Conservation (phyloP, 2,329 filamentous ascomycete species). For the Colletotrichum sansevieriae region DNA sequence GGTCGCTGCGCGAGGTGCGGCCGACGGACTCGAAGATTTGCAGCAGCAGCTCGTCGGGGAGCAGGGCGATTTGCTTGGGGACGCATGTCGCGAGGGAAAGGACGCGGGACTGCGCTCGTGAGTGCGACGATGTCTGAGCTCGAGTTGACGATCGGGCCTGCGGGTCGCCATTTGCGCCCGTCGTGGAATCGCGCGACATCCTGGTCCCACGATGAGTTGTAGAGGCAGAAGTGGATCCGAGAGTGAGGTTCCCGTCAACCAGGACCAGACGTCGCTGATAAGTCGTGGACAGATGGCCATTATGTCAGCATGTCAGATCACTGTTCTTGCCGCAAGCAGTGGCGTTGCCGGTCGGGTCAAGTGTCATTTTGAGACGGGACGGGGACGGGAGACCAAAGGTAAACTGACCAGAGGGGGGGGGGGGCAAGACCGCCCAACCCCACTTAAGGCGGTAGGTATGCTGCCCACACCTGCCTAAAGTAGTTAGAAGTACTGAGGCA, state of each 20-base stretch:
- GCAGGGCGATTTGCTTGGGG: slow-evolving; percentile 44
- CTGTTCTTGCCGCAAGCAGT: neutral
- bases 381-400: no score
- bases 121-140: slow-evolving; percentile 4
- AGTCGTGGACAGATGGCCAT: slow-evolving; percentile 17
- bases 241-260: neutral
- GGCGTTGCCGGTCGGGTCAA: neutral
- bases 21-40: slow-evolving; percentile 55
- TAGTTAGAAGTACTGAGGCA: no score
- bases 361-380: slow-evolving; percentile 8
- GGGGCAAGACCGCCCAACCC: no score
- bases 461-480: no score
- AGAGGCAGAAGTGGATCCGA: slow-evolving; percentile 17
- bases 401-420: no score
- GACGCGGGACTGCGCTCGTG: slow-evolving; percentile 13
- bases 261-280: slow-evolving; percentile 7
- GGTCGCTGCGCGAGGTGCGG: slow-evolving; percentile 51
- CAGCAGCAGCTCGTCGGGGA: slow-evolving; percentile 57
- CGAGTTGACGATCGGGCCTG: slow-evolving; percentile 9
- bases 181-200: slow-evolving; percentile 29
- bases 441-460: no score
- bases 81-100: neutral
- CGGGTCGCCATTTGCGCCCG: slow-evolving; percentile 18
- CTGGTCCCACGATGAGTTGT: slow-evolving; percentile 28
- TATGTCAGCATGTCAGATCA: slow-evolving; percentile 5